Evolutionary conservation across 495 filamentous ascomycete genomes (phyloP), one percentile per base, ranked within the genome.

Genomic region (Cladorrhinum samala): DNA sequence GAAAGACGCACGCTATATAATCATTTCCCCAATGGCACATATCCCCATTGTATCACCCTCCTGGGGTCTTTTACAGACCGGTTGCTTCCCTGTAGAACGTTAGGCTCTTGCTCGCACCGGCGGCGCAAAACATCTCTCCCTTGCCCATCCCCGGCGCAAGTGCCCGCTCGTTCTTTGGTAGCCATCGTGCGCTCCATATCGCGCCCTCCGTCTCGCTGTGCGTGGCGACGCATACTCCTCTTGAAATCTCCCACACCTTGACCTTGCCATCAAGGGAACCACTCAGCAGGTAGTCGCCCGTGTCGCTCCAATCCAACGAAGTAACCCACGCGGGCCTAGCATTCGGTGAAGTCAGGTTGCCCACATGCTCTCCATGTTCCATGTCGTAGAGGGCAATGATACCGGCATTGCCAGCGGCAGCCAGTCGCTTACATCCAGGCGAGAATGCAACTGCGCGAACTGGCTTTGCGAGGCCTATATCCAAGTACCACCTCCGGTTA

Each of bases 361-460:
- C 87, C 3, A 96, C 85, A 66, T 96, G 93, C 63, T 96, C 91
- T 17, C 94, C 94, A 55, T 92, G 88, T 30, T 81, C 75, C 41
- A 92, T 88, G 65, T 97, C 92, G 69, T 95, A 98, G 43, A 97
- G 73, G 1, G 86, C 86, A 59, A 98, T 95, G 43, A 95, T 77
- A 45, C 83, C 84, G 2, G 91, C 84, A 62, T 97, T 90, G 40
- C 93, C 93, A 23, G 89, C 88, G n/a, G 91, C 93, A 30, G 94
- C 94, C 18, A 98, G 83, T 9, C 91, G 77, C 57, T 80, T 91
- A 54, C 84, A 83, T 19, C 78, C 85, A 1, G 93, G 93, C 18
- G 89, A 95, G 70, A 98, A 97, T 2, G 87, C 77, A 24, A 97
- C 83, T 7, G 83, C 69, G 52, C 93, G 83, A 33, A 96, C 83